A percentile compares a stretch with the other conserved stretches of the same genome.
phyloP scores from a whole-genome alignment of 1,284 basidiomycete species.

The Phylloporus gajari region DNA sequence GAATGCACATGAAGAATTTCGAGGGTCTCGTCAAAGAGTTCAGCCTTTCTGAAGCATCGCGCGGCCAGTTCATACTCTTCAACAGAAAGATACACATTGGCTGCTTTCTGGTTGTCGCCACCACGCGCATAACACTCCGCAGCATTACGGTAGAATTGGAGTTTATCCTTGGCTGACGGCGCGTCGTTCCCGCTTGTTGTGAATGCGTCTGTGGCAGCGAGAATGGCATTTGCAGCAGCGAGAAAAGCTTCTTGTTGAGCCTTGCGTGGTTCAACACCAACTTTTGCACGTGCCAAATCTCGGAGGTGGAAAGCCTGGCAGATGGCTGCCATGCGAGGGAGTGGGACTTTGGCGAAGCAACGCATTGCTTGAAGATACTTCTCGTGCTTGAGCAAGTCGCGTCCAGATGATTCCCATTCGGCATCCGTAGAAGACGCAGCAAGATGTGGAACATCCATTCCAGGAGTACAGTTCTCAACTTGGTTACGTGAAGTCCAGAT shows the following conservation, averaged over 20 bases:
- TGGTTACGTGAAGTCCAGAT: too few relatives aligned
- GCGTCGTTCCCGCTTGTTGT: constrained; percentile 50
- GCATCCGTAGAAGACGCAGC: constrained; percentile 58
- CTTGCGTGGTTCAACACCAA: constrained; percentile 28
- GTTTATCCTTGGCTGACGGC: constrained; percentile 34
- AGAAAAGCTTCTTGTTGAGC: constrained; percentile 52
- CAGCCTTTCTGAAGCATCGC: constrained; percentile 58
- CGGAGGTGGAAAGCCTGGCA: constrained; percentile 58
- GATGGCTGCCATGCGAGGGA: constrained; percentile 56
- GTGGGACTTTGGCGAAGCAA: constrained; percentile 66
- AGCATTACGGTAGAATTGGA: constrained; percentile 58
- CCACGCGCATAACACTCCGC: constrained; percentile 65
- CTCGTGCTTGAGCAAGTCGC: constrained; percentile 62
- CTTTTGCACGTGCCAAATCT: constrained; percentile 50
- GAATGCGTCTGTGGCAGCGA: constrained; percentile 62
- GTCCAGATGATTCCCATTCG: constrained; percentile 67
- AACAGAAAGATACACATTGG: constrained; percentile 55
- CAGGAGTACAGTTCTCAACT: too few relatives aligned
- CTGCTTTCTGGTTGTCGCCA: constrained; percentile 56
- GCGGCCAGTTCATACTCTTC: constrained; percentile 58
- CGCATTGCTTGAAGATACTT: constrained; percentile 71
- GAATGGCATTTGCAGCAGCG: constrained; percentile 56
- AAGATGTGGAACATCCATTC: constrained; percentile 36
- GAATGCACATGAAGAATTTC: constrained; percentile 53
- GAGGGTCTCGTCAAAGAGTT: constrained; percentile 65